These are phyloP conservation scores for Lasiodiplodia gonubiensis DNA, from an alignment of 2,329 filamentous ascomycete species.

Conservation along the genomic window DNA sequence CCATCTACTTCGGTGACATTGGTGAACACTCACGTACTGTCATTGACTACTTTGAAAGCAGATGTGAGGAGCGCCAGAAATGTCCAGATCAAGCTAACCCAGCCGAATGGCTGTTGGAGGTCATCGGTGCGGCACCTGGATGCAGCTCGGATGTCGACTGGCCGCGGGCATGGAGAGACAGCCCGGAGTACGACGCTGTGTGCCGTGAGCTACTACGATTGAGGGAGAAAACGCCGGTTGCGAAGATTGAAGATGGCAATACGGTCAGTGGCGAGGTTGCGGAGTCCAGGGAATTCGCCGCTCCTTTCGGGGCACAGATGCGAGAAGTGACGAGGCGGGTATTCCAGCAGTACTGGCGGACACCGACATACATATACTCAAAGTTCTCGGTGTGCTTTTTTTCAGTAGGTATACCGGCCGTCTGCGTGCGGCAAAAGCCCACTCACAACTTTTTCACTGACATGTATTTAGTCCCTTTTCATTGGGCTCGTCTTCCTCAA, in stretches of 20 bases:
- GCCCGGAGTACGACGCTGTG: constrained; percentile 35
- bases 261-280: not conserved
- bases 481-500: constrained; percentile 83
- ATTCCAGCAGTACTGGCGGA: constrained; percentile 34
- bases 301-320: constrained; percentile 31
- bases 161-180: constrained; percentile 31
- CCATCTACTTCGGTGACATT: constrained; percentile 82
- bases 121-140: constrained; percentile 39
- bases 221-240: constrained; percentile 31
- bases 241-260: not conserved
- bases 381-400: constrained; percentile 29
- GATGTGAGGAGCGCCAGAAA: not conserved
- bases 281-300: constrained; percentile 31
- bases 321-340: constrained; percentile 30
- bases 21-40: constrained; percentile 72
- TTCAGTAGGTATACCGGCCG: constrained; percentile 22
- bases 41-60: constrained; percentile 62
- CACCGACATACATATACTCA: constrained; percentile 34
- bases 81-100: constrained; percentile 58
- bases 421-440: not conserved
- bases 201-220: constrained; percentile 47
- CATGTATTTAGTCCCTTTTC: constrained; percentile 59
- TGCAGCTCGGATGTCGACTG: constrained; percentile 30
- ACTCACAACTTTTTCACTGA: constrained; percentile 29
- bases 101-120: constrained; percentile 72